A percentile compares a stretch with the other conserved stretches of the same genome.
These are phyloP conservation scores for Orychophragmus violaceus DNA, from an alignment of 345 rosid genomes.

Conservation along the genomic window DNA sequence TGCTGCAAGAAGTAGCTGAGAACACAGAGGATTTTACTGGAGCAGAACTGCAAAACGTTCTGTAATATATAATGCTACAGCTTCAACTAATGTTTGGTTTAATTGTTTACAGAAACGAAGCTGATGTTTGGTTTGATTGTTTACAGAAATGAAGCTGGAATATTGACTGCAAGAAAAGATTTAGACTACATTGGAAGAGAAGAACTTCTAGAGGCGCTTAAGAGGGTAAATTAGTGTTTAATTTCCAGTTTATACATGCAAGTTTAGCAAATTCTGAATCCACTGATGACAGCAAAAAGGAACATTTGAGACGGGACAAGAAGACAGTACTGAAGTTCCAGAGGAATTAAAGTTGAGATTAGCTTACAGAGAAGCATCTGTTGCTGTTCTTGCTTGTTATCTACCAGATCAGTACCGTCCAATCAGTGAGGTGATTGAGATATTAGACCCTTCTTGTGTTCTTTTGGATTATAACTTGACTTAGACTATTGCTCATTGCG, in stretches of 20 bases:
- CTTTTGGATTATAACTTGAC: neutral
- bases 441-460: neutral
- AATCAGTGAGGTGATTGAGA: constrained; percentile 49
- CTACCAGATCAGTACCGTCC: constrained; percentile 76
- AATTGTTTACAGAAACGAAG: neutral
- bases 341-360: constrained; percentile 78
- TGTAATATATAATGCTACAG: constrained; percentile 36
- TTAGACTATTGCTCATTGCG: constrained; percentile 7
- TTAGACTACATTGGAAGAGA: constrained; percentile 78
- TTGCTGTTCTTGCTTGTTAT: constrained; percentile 84
- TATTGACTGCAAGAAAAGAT: constrained; percentile 94
- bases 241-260: neutral
- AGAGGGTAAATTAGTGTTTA: constrained; percentile 50
- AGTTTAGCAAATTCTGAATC: neutral
- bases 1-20: constrained; percentile 75
- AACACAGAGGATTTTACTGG: constrained; percentile 87
- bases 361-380: constrained; percentile 95
- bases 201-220: constrained; percentile 88
- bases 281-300: constrained; percentile 73
- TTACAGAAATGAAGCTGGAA: constrained; percentile 93
- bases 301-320: constrained; percentile 92
- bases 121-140: constrained; percentile 30
- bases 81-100: constrained; percentile 1
- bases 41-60: constrained; percentile 94
- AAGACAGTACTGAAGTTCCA: constrained; percentile 78